phyloP scores from a whole-genome alignment of 371 early-diverging fungal genomes.

The Massospora cicadina region DNA sequence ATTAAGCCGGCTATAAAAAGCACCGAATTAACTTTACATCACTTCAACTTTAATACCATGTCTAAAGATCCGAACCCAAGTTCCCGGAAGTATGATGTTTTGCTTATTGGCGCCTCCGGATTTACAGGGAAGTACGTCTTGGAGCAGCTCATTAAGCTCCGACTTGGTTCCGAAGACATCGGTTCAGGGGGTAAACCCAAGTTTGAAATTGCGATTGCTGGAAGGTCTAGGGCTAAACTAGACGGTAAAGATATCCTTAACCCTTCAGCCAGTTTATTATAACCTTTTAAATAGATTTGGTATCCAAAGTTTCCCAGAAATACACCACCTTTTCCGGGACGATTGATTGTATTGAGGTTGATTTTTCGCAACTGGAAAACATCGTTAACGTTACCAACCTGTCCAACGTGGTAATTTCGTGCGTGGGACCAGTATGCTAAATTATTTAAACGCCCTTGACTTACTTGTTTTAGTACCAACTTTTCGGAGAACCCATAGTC shows the following conservation, averaged over 20 bases:
- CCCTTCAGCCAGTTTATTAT: conserved; percentile 4
- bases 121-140: conserved; percentile 66
- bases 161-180: not conserved
- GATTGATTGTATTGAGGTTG: conserved; percentile 14
- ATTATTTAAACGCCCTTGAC: not conserved
- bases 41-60: too few species aligned
- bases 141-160: conserved; percentile 25
- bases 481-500: conserved; percentile 63
- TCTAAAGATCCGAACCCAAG: too few species aligned
- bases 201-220: conserved; percentile 15
- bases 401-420: conserved; percentile 39
- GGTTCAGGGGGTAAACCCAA: conserved; percentile 13
- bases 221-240: conserved; percentile 13
- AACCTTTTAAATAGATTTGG: conserved; percentile 7
- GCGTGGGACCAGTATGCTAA: conserved; percentile 18
- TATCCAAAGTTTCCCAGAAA: conserved; percentile 14
- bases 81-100: conserved; percentile 27
- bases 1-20: too few species aligned
- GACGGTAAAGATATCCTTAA: conserved; percentile 15
- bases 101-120: conserved; percentile 75
- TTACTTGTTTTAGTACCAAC: conserved; percentile 25
- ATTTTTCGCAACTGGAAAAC: conserved; percentile 4
- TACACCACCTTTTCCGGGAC: conserved; percentile 12
- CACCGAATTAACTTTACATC: too few species aligned
- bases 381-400: conserved; percentile 1